Base-by-base conservation (phyloP, 768 basidiomycete genomes). In the Clathrus columnatus region DNA sequence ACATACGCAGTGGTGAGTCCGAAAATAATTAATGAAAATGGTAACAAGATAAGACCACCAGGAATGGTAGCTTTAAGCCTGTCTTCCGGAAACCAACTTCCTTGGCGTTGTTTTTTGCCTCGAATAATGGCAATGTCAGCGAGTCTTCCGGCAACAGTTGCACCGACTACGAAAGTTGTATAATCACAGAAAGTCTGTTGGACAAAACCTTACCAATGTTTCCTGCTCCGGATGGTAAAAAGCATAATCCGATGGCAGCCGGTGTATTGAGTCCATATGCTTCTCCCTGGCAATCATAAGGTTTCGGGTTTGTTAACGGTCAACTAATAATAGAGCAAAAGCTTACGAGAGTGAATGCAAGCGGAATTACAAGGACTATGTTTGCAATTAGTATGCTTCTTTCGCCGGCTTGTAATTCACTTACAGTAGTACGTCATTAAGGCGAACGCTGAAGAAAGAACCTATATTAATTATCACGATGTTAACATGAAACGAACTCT, bases 51-150 rank as follows among this genome's bases (percentile, higher is more conserved):
- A 0, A 73, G 66, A 2, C 72, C 73, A 7, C 79, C 78, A 6
- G 72, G 60, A 32, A 80, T 64, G 1, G 76, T 69, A 1, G 74
- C 82, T 1, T 80, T 74, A 23, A 87, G 72, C 5, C 85, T 77
- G 59, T 85, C 85, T 64, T 88, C 84, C 0, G 84, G 84, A 45
- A 78, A 75, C 82, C 81, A 85, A 1, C 69, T 61, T 0, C 83
- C 83, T 0, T 73, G 73, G 23, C 83, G 76, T 5, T 68, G 64
- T 45, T 71, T 66, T 17, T 75, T 75, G 68, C 77, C 81, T 41
- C 62, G 63, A 16, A 75, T 67, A 20, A 88, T 69, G 0, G 75
- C 67, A 26, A 60, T 57, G 63, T 87, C 85, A 0, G 85, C 85
- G 0, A 84, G 57, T 11, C 71, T 71, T 1, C 85, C 84, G 0